Conservation (phyloP, 2,329 filamentous ascomycete species). For the Tolypocladium ophioglossoides region DNA sequence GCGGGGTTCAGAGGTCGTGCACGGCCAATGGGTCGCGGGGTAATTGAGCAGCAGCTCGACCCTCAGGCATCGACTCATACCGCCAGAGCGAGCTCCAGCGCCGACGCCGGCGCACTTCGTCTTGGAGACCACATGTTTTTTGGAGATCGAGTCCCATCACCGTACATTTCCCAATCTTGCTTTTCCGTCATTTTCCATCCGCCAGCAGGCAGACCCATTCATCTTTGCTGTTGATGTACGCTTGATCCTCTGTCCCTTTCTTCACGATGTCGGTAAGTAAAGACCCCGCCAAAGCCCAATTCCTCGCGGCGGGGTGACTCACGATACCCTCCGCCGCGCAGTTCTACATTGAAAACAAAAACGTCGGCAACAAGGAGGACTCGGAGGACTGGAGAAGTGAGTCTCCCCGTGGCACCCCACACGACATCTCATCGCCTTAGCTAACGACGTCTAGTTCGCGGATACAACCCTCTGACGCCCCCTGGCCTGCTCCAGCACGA, state of each 20-base stretch:
- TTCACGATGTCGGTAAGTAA: neutral
- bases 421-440: neutral
- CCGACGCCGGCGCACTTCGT: neutral
- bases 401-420: conserved; percentile 16
- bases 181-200: neutral
- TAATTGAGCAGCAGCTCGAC: neutral
- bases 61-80: neutral
- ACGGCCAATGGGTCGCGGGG: neutral
- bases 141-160: neutral
- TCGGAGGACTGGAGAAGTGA: conserved; percentile 78
- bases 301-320: conserved; percentile 13
- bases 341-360: conserved; percentile 70
- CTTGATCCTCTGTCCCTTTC: neutral
- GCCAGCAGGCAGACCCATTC: neutral
- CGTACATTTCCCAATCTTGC: neutral
- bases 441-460: conserved; percentile 47
- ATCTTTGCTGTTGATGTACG: neutral
- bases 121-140: neutral
- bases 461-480: conserved; percentile 86
- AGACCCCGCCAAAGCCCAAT: neutral
- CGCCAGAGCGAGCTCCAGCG: neutral
- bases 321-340: conserved; percentile 11
- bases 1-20: too few relatives aligned
- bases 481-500: conserved; percentile 94
- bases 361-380: conserved; percentile 62